Conservation (phyloP, 2,329 filamentous ascomycete genomes). For the Curvularia lunata region DNA sequence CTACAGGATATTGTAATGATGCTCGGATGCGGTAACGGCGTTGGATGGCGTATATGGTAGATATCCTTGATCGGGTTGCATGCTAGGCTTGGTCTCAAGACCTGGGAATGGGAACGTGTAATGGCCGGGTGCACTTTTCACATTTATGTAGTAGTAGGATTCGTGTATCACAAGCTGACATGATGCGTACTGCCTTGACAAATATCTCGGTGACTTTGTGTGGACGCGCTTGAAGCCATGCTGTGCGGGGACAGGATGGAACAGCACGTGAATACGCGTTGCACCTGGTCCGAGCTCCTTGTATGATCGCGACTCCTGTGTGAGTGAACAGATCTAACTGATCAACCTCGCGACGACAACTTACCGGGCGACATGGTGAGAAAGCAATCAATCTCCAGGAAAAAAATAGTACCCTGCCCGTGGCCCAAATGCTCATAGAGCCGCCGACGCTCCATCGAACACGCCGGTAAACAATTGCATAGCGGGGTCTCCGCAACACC, state of each 20-base stretch:
- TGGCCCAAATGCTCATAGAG: slow-evolving; percentile 5
- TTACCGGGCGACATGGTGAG: neutral
- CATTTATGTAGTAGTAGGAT: slow-evolving; percentile 14
- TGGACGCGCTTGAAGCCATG: neutral
- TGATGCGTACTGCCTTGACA: neutral
- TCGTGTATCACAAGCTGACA: neutral
- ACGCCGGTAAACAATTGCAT: slow-evolving; percentile 14
- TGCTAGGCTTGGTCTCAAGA: slow-evolving; percentile 8
- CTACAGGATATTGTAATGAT: slow-evolving; percentile 11
- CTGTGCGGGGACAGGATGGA: neutral
- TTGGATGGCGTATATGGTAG: slow-evolving; percentile 22
- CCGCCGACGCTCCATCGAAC: neutral
- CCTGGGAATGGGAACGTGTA: neutral
- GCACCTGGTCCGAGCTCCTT: slow-evolving; percentile 16
- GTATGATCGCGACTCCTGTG: slow-evolving; percentile 15
- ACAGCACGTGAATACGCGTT: slow-evolving; percentile 27
- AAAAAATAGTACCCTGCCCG: neutral
- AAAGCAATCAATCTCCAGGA: neutral
- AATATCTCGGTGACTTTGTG: neutral
- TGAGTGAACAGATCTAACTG: slow-evolving; percentile 6
- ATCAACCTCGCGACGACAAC: slow-evolving; percentile 3
- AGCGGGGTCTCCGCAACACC: slow-evolving; percentile 29
- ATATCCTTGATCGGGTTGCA: slow-evolving; percentile 23
- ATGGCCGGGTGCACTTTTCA: slow-evolving; percentile 6
- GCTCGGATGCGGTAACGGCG: slow-evolving; percentile 8